Evolutionary conservation across 768 basidiomycete genomes (phyloP).

Genomic region (Suillus luteus): DNA sequence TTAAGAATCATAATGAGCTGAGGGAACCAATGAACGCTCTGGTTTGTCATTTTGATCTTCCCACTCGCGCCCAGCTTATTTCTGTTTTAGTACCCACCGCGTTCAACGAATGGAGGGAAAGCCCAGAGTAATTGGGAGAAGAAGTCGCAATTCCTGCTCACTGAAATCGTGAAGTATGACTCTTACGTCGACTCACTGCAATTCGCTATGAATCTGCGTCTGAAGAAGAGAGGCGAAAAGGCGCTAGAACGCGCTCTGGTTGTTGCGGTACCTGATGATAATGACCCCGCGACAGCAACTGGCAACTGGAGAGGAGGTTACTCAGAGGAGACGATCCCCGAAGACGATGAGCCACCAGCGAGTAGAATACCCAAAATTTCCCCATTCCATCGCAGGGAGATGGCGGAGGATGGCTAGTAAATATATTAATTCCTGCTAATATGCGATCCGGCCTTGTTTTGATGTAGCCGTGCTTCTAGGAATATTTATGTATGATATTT

Average conservation of each 20-base stretch:
- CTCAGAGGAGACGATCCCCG: constrained; percentile 49
- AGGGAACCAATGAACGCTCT: constrained; percentile 80
- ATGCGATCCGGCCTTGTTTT: constrained; percentile 12
- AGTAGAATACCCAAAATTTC: constrained; percentile 29
- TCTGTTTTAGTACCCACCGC: constrained; percentile 70
- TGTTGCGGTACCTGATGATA: constrained; percentile 33
- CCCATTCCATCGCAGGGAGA: constrained; percentile 45
- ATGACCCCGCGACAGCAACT: constrained; percentile 30
- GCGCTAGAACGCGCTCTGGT: constrained; percentile 62
- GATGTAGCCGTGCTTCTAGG: constrained; percentile 19
- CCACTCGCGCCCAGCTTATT: constrained; percentile 14
- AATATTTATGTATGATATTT: constrained; percentile 37
- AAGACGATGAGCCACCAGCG: constrained; percentile 43
- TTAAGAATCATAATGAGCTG: constrained; percentile 81
- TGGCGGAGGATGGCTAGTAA: constrained; percentile 37
- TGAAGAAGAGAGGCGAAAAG: constrained; percentile 92
- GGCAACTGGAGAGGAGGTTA: constrained; percentile 44
- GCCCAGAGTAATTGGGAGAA: constrained; percentile 91
- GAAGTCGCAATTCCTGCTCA: constrained; percentile 84
- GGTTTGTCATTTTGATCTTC: constrained; percentile 45
- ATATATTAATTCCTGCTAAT: constrained; percentile 29
- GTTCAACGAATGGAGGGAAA: constrained; percentile 71
- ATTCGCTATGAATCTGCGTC: constrained; percentile 76
- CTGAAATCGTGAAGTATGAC: constrained; percentile 94
- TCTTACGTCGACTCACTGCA: constrained; percentile 92